Conservation (phyloP, 805 yeast genomes). For the Jamesozyma jinghongensis region DNA sequence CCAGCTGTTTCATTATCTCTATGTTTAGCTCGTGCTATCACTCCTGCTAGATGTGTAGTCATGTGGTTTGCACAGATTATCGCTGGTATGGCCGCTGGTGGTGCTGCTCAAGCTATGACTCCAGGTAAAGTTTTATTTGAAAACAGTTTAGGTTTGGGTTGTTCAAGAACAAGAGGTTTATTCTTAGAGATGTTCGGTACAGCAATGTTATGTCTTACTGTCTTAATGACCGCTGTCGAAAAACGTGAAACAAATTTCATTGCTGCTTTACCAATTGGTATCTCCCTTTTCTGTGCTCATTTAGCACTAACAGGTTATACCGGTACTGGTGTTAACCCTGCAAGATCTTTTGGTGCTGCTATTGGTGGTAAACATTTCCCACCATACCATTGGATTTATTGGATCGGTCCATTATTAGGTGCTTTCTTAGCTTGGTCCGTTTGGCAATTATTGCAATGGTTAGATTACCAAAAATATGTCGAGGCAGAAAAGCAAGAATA, state of each 20-base stretch:
- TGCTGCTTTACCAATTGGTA: slow-evolving; percentile 80
- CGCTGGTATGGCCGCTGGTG: slow-evolving; percentile 90
- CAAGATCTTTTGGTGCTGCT: slow-evolving; percentile 80
- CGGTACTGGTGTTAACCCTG: slow-evolving; percentile 90
- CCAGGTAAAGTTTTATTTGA: slow-evolving; percentile 71
- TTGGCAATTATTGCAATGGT: slow-evolving; percentile 55
- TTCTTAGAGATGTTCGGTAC: slow-evolving; percentile 80
- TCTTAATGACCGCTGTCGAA: slow-evolving; percentile 76
- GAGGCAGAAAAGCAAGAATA: slow-evolving; percentile 11
- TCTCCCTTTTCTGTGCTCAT: slow-evolving; percentile 73
- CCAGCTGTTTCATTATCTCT: slow-evolving; percentile 79
- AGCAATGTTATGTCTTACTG: slow-evolving; percentile 62
- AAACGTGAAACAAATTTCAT: slow-evolving; percentile 63
- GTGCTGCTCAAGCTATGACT: slow-evolving; percentile 76
- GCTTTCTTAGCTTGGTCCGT: slow-evolving; percentile 54
- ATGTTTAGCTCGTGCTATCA: slow-evolving; percentile 61
- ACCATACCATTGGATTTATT: slow-evolving; percentile 80
- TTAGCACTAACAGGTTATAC: slow-evolving; percentile 74
- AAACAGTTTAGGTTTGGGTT: slow-evolving; percentile 62
- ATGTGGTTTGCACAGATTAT: slow-evolving; percentile 62
- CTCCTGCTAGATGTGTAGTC: slow-evolving; percentile 59
- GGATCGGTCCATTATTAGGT: slow-evolving; percentile 82
- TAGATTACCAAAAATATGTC: slow-evolving; percentile 53
- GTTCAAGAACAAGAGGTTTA: slow-evolving; percentile 64
- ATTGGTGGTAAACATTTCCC: slow-evolving; percentile 70